Evolutionary conservation across 192 early-diverging fungal species (phyloP), one percentile per base, ranked within the genome.

Genomic region (Pilaira anomala): DNA sequence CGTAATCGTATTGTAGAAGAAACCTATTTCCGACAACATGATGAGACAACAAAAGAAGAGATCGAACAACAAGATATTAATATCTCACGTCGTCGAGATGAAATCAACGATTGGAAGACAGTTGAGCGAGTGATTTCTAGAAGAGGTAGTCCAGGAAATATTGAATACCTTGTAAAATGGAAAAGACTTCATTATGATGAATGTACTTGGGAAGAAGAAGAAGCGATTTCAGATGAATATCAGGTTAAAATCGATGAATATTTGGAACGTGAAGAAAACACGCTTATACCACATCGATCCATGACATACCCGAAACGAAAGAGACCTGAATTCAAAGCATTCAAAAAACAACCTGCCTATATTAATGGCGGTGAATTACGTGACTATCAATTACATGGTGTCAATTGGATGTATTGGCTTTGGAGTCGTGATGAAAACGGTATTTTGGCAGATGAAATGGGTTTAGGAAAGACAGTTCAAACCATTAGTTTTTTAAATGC

Each of bases 371-470:
- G 96, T 14, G 80, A 92, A 54, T 83, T 99, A 49, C 85, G 96
- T 36, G 95, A 98, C 65, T 99, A 98, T 72, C 98, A 99, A 76
- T 66, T 97, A 44, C 84, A 88, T 22, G 94, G 94, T 36, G 75
- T 99, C 41, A 98, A 96, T 75, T 99, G 98, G 98, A 91, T 96
- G 87, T 93, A 93, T 3, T 84, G 89, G 60, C 76, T 98, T 44
- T 99, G 96, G 96, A 91, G 92, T 66, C 82, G 84, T 52, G 93
- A 97, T 76, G 82, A 93, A 72, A 98, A 98, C 68, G 98, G 96
- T 4, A 98, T 99, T 63, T 65, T 98, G 33, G 98, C 96, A 0
- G 96, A 98, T 68, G 96, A 98, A 76, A 87, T 89, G 92, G 89
- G 93, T 16, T 75, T 97, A 18, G 98, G 98, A 4, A 99, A 99